These are phyloP conservation scores for Ophiocordyceps camponoti-saundersi DNA, from an alignment of 2,329 filamentous ascomycete genomes.

Conservation along the genomic window DNA sequence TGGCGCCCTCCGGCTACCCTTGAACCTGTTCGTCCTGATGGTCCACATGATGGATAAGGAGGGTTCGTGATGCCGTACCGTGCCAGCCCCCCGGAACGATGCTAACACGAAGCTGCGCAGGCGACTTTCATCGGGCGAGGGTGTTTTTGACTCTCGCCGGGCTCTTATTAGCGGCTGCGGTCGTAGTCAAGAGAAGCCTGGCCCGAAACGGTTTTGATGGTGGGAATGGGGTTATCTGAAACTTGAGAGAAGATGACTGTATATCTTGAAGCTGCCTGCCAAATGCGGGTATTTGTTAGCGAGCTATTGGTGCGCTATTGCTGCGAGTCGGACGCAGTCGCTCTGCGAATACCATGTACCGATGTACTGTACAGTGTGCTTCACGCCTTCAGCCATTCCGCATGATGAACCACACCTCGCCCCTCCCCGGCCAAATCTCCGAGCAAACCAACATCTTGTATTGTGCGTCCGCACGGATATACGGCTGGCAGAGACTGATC, in stretches of 20 bases:
- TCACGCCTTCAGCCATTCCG: no score
- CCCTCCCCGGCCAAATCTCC: neutral
- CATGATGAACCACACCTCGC: neutral
- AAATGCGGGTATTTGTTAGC: neutral
- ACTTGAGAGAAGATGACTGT: neutral
- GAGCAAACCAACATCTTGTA: neutral
- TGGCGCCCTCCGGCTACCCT: constrained; percentile 35
- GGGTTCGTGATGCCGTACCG: constrained; percentile 10
- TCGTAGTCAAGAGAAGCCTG: neutral
- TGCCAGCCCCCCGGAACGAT: neutral
- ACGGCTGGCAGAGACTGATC: neutral
- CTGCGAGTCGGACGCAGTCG: neutral
- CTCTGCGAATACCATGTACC: neutral
- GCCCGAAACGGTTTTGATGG: neutral
- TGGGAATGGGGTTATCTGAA: neutral
- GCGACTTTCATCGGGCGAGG: constrained; percentile 11
- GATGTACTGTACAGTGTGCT: neutral
- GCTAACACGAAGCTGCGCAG: constrained; percentile 5
- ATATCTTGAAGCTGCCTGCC: neutral
- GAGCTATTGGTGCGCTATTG: neutral
- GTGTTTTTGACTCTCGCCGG: constrained; percentile 9
- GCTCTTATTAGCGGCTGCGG: neutral
- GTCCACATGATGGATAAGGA: constrained; percentile 27
- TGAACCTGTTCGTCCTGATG: constrained; percentile 36
- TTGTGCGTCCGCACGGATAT: no score